phyloP scores from a whole-genome alignment of 495 filamentous ascomycete species.

The Symbiotaphrina buchneri region DNA sequence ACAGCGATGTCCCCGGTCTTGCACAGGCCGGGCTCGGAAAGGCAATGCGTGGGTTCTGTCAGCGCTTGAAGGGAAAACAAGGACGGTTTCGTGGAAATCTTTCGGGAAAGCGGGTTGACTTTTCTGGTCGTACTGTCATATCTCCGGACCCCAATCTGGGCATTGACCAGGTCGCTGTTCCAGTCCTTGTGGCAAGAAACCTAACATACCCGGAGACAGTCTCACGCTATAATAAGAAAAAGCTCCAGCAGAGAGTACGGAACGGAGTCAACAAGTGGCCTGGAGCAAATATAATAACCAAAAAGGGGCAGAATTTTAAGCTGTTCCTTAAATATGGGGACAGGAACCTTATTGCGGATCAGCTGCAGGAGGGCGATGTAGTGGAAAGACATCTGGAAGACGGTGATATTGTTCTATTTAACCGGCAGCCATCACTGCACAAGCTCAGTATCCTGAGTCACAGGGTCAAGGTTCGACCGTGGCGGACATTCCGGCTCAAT shows the following conservation, averaged over 20 bases:
- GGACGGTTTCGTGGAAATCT: slow-evolving; percentile 92
- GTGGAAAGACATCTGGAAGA: slow-evolving; percentile 92
- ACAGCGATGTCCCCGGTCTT: slow-evolving; percentile 84
- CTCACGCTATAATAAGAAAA: slow-evolving; percentile 59
- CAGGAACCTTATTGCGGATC: slow-evolving; percentile 37
- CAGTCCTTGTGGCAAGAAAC: slow-evolving; percentile 72
- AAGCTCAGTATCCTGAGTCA: slow-evolving; percentile 96
- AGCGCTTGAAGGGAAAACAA: slow-evolving; percentile 90
- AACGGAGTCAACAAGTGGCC: slow-evolving; percentile 63
- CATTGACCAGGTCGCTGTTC: slow-evolving; percentile 86
- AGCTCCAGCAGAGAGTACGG: slow-evolving; percentile 43
- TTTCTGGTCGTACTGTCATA: slow-evolving; percentile 93
- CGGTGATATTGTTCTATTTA: slow-evolving; percentile 92
- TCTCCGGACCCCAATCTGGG: slow-evolving; percentile 87
- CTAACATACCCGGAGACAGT: slow-evolving; percentile 87
- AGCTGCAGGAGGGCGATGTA: slow-evolving; percentile 61
- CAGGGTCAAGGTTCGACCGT: slow-evolving; percentile 75
- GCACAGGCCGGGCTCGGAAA: slow-evolving; percentile 54
- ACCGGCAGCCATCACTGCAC: slow-evolving; percentile 91
- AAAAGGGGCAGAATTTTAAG: slow-evolving; percentile 44
- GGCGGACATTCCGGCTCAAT: slow-evolving; percentile 91
- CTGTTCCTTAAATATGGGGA: slow-evolving; percentile 54
- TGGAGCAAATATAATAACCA: slow-evolving; percentile 63
- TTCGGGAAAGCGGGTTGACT: slow-evolving; percentile 95
- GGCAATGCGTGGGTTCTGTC: slow-evolving; percentile 77